Percentiles rank a stretch among this genome's conserved stretches.
Evolutionary conservation across 805 yeast genomes (phyloP).

Genomic region (Ogataea methanolica): DNA sequence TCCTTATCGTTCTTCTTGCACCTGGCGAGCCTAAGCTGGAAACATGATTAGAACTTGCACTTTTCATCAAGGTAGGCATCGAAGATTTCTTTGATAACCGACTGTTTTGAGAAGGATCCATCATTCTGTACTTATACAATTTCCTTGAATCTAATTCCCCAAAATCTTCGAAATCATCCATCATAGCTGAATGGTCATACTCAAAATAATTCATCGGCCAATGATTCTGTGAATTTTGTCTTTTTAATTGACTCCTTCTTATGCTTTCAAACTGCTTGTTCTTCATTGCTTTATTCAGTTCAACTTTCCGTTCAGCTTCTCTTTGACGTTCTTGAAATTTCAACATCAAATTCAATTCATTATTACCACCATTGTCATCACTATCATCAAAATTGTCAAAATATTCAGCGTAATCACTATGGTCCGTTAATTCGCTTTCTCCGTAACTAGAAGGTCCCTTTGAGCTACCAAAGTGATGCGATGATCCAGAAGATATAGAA

Average conservation of each 20-base stretch:
- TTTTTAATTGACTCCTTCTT: conserved; percentile 3
- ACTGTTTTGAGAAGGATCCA: conserved; percentile 2
- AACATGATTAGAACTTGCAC: conserved; percentile 4
- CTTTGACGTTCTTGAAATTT: conserved; percentile 16
- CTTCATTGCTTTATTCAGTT: conserved; percentile 5
- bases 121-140: conserved; percentile 16
- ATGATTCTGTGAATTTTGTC: not conserved
- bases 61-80: conserved; percentile 20
- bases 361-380: not conserved
- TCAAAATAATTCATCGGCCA: conserved; percentile 12
- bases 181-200: conserved; percentile 18
- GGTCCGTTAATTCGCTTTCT: conserved; percentile 27
- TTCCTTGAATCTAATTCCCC: conserved; percentile 20
- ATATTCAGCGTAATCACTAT: conserved; percentile 29
- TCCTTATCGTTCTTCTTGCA: conserved; percentile 18
- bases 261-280: conserved; percentile 7
- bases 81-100: conserved; percentile 20
- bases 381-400: conserved; percentile 19
- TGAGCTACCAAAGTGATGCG: conserved; percentile 10
- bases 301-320: conserved; percentile 16
- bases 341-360: conserved; percentile 2
- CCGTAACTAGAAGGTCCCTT: conserved; percentile 14
- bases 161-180: conserved; percentile 25
- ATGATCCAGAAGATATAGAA: conserved; percentile 24
- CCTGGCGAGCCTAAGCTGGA: conserved; percentile 12